Evolutionary conservation across 2,329 filamentous ascomycete species (phyloP), one percentile per base, ranked within the genome.

Genomic region (Ophiocordyceps unilateralis): DNA sequence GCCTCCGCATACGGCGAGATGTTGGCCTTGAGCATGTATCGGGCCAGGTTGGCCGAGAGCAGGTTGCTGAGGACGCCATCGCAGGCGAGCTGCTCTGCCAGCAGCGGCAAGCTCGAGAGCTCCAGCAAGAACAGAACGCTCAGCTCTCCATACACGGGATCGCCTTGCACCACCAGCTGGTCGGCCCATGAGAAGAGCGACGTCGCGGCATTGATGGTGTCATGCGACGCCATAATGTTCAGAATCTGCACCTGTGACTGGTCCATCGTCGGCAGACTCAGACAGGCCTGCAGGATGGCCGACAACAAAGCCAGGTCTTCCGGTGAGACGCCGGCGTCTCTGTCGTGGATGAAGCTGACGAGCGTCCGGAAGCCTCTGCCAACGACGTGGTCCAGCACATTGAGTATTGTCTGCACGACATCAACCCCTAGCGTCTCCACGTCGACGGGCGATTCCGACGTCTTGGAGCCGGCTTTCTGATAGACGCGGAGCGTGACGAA

Each of bases 181-280:
- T 96, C 87, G 4, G 89, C 77, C 91, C 91, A 98, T 0, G 87
- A 94, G 61, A 89, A 96, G 5, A 98, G 71, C 28, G 83, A 86
- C 6, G 81, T 79, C 1, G 87, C 88, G 47, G 87, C 83, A 53
- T 89, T 83, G 39, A 85, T 72, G 1, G 81, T 80, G 48, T 83
- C 78, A 55, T 87, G 78, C 40, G 76, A 74, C 1, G 74, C 68
- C 67, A 86, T 69, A 49, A 79, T 78, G 53, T 78, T 74, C 43
- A 85, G 69, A 32, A 89, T 74, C 51, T 86, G 80, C 14, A 74
- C 69, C 48, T 83, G 77, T 41, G 78, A 75, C 49, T 83, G 73
- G 43, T 83, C 76, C 46, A 85, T 79, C 40, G 81, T 79, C 0
- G 86, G 84, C 24, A 94, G 73, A 48, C 78, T 77, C 15, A 96